These are phyloP conservation scores for Blastobotrys attinorum DNA, from an alignment of 805 yeast species.

Conservation along the genomic window DNA sequence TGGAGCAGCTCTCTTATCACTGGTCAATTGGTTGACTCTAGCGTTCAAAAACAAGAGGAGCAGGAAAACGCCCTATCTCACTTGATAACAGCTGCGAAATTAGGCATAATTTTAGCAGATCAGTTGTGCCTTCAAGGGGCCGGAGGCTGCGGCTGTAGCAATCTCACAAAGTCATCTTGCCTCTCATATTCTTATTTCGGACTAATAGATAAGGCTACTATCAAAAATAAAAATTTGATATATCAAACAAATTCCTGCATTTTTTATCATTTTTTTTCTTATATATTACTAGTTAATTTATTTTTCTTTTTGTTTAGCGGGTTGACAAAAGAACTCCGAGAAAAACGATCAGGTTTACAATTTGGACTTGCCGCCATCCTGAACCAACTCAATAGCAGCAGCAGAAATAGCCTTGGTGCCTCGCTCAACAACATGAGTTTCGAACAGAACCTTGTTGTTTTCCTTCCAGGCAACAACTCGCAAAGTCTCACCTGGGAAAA, in stretches of 20 bases:
- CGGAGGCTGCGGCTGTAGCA: no score
- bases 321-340: no score
- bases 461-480: constrained; percentile 78
- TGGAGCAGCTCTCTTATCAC: background rate
- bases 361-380: constrained; percentile 20
- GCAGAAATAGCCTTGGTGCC: constrained; percentile 70
- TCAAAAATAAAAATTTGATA: no score
- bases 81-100: background rate
- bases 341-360: constrained; percentile 11
- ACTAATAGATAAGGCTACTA: no score
- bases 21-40: background rate
- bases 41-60: background rate
- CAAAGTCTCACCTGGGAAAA: constrained; percentile 90
- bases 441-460: constrained; percentile 65
- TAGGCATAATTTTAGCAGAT: background rate
- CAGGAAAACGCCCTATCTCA: background rate
- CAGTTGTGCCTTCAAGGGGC: no score
- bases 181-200: no score
- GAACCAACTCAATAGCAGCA: constrained; percentile 66
- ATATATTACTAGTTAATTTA: no score
- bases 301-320: no score
- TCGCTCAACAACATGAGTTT: constrained; percentile 73
- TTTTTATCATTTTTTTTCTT: no score
- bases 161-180: no score
- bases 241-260: no score